phyloP scores from a whole-genome alignment of 768 basidiomycete genomes.

The Panaeolus cyanescens region DNA sequence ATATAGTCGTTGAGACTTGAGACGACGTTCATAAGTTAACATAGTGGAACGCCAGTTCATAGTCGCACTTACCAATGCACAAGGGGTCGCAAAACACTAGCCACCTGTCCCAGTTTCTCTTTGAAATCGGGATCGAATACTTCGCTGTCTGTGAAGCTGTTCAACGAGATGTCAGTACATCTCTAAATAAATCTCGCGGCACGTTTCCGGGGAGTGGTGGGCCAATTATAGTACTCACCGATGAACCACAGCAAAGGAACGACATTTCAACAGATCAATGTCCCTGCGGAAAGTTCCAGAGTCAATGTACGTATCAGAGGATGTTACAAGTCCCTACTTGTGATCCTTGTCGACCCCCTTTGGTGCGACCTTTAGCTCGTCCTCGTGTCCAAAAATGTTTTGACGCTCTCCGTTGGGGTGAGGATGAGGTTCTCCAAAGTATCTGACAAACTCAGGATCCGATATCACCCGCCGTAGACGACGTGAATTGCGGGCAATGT shows the following conservation, averaged over 20 bases:
- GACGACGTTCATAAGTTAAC: neutral
- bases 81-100: slow-evolving; percentile 65
- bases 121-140: slow-evolving; percentile 70
- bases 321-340: slow-evolving; percentile 42
- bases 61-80: slow-evolving; percentile 65
- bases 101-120: slow-evolving; percentile 56
- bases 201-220: neutral
- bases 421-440: slow-evolving; percentile 74
- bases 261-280: slow-evolving; percentile 88
- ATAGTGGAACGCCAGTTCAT: neutral
- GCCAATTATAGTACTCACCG: slow-evolving; percentile 38
- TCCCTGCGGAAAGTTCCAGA: slow-evolving; percentile 48
- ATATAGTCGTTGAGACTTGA: slow-evolving; percentile 75
- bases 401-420: slow-evolving; percentile 61
- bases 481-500: slow-evolving; percentile 60
- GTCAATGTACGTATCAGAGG: neutral
- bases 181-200: neutral
- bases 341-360: slow-evolving; percentile 89
- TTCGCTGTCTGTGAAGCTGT: slow-evolving; percentile 74
- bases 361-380: slow-evolving; percentile 88
- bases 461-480: slow-evolving; percentile 71
- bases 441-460: slow-evolving; percentile 65
- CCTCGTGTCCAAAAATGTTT: slow-evolving; percentile 86
- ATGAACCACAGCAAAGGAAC: slow-evolving; percentile 71
- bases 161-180: neutral